phyloP scores from a whole-genome alignment of 371 early-diverging fungal genomes.

The Actinomortierella ambigua region DNA sequence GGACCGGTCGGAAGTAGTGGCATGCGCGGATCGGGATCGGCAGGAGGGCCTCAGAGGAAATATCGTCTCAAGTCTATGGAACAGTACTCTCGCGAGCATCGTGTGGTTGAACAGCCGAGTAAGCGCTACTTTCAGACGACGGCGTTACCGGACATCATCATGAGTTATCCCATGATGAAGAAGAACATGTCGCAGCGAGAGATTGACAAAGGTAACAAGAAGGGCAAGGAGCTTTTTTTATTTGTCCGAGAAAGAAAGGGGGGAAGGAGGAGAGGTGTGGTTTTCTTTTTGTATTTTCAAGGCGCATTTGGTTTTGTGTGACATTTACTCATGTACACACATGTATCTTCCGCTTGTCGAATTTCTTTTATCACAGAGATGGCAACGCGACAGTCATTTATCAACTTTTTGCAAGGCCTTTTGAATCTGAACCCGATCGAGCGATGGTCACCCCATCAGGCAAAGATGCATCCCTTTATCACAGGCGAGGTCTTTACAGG shows the following conservation, averaged over 20 bases:
- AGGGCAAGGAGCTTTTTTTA: constrained; percentile 20
- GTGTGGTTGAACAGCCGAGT: constrained; percentile 77
- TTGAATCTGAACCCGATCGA: constrained; percentile 89
- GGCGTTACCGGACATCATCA: constrained; percentile 80
- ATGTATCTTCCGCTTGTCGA: not conserved
- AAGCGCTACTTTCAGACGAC: constrained; percentile 86
- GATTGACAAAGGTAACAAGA: constrained; percentile 68
- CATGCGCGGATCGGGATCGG: too few species aligned
- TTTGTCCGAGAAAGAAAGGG: constrained; percentile 39
- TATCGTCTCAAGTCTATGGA: constrained; percentile 84
- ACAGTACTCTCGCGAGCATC: constrained; percentile 78
- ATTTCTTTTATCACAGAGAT: constrained; percentile 56
- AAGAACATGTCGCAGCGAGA: constrained; percentile 66
- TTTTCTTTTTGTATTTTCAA: not conserved
- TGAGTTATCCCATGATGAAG: constrained; percentile 72
- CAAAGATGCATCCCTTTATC: constrained; percentile 92
- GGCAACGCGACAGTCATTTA: constrained; percentile 67
- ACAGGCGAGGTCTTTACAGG: constrained; percentile 82
- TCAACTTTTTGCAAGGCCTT: constrained; percentile 89
- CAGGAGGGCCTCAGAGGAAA: constrained; percentile 49
- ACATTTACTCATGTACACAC: not conserved
- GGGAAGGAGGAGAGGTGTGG: constrained; percentile 15
- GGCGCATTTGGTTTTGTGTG: not conserved
- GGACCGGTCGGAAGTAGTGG: constrained; percentile 3
- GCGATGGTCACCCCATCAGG: constrained; percentile 95